Conservation (phyloP, 177 flowering plant species). For the Vitis hybrid region DNA sequence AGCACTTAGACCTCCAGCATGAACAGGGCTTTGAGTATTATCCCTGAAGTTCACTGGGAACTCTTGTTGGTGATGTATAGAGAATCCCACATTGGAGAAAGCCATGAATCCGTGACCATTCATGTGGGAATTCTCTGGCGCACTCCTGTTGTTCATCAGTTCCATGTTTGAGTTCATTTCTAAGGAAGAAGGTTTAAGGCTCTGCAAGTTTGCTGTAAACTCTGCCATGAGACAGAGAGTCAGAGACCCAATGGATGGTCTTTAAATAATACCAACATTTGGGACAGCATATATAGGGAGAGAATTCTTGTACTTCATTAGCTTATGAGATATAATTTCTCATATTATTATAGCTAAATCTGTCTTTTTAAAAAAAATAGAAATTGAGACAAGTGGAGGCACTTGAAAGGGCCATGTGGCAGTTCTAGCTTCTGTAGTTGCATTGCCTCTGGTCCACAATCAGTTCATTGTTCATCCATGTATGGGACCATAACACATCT, state of each 20-base stretch:
- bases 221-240: conserved; percentile 24
- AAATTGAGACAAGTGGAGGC: too few species aligned
- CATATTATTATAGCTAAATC: too few species aligned
- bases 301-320: neutral
- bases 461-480: neutral
- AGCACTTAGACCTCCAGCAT: conserved; percentile 14
- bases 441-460: neutral
- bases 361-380: too few species aligned
- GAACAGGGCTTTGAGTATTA: conserved; percentile 10
- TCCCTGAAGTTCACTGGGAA: conserved; percentile 19
- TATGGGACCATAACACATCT: neutral
- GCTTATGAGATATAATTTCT: neutral
- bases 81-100: conserved; percentile 21
- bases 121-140: conserved; percentile 16
- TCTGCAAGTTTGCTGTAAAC: conserved; percentile 22
- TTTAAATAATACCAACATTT: conserved; percentile 7
- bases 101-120: conserved; percentile 20
- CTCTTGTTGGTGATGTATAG: conserved; percentile 24
- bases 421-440: conserved; percentile 5
- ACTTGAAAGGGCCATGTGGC: neutral
- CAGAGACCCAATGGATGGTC: conserved; percentile 4
- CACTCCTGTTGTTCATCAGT: conserved; percentile 17
- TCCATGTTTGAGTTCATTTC: conserved; percentile 30
- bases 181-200: conserved; percentile 24
- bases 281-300: neutral